Conservation (phyloP, 805 yeast genomes). For the Saturnispora serradocipensis region DNA sequence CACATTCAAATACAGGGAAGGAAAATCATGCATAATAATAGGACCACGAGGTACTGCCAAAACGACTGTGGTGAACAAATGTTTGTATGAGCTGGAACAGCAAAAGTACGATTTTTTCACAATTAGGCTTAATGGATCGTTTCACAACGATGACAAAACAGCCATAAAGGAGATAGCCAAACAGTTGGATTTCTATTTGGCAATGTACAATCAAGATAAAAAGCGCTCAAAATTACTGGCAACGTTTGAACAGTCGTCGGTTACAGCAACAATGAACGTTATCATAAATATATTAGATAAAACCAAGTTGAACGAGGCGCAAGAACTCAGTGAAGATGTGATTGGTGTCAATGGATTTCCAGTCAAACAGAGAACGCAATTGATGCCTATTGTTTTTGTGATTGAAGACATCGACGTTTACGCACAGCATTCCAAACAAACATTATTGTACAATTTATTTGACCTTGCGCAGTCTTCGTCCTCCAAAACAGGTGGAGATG, state of each 20-base stretch:
- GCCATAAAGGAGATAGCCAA: constrained; percentile 83
- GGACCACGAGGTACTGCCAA: constrained; percentile 83
- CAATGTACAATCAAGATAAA: constrained; percentile 13
- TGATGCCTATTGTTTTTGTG: constrained; percentile 58
- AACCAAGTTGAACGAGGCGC: constrained; percentile 15
- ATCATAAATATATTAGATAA: constrained; percentile 46
- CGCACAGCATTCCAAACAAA: constrained; percentile 65
- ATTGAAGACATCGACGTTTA: constrained; percentile 82
- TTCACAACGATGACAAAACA: constrained; percentile 63
- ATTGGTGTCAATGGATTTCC: constrained; percentile 17
- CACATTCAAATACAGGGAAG: constrained; percentile 59
- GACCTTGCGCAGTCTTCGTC: constrained; percentile 62
- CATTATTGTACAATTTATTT: constrained; percentile 76
- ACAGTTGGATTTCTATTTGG: constrained; percentile 50
- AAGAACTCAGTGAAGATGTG: constrained; percentile 14
- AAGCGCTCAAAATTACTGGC: constrained; percentile 8
- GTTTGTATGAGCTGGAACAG: constrained; percentile 36
- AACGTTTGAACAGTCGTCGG: constrained; percentile 40
- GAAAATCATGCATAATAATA: constrained; percentile 69
- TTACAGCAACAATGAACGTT: constrained; percentile 52
- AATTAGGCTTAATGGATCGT: constrained; percentile 57
- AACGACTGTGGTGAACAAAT: constrained; percentile 50
- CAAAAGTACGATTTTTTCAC: constrained; percentile 47
- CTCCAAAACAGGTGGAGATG: constrained; percentile 18
- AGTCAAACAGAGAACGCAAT: constrained; percentile 18